Evolutionary conservation across 441 rosid species (phyloP), one percentile per base, ranked within the genome.

Genomic region (Sinapis alba): DNA sequence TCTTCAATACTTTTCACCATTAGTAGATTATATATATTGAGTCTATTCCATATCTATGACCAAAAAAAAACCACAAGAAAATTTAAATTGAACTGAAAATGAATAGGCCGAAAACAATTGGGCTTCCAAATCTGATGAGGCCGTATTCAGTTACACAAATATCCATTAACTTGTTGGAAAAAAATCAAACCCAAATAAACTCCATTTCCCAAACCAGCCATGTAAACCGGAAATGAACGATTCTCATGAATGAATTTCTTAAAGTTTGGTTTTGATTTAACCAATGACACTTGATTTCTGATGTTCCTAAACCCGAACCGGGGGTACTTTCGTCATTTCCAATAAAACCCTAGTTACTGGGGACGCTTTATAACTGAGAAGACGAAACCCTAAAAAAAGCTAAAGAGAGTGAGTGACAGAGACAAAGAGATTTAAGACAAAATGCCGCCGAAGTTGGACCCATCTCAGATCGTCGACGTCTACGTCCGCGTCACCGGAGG

Each of bases 401-500:
- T 7, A 57, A 27, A 27, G 43, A 10, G 43, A 41, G 24, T 9
- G 64, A 54, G 70, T 15, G 74, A 53, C 18, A 6, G 19, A 26
- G 11, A 56, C 7, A 50, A 45, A 20, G 27, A 36, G 13, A 60
- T 10, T 10, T 3, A 34, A 5, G 64, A 50, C 61, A 71, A 78
- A 77, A 85, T 87, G 89, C 89, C 91, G 84, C 91, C 91, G 78
- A 87, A 87, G 75, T 85, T 87, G 72, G 91, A 87, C 54, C 89
- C 86, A 7, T n/a, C 75, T 11, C 86, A 85, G 68, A 88, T 87
- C 43, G 88, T 87, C 16, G 91, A 87, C 64, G 91, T 87, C 8
- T 87, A 71, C 78, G 89, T 87, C 69, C 88, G 89, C 13, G 89
- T 85, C 47, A 87, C 91, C 77, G 91, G 91, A 51, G 91, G 89